A percentile compares a stretch with the other conserved stretches of the same genome.
phyloP scores from a whole-genome alignment of 2,329 filamentous ascomycete species.

The Colletotrichum chlorophyti region DNA sequence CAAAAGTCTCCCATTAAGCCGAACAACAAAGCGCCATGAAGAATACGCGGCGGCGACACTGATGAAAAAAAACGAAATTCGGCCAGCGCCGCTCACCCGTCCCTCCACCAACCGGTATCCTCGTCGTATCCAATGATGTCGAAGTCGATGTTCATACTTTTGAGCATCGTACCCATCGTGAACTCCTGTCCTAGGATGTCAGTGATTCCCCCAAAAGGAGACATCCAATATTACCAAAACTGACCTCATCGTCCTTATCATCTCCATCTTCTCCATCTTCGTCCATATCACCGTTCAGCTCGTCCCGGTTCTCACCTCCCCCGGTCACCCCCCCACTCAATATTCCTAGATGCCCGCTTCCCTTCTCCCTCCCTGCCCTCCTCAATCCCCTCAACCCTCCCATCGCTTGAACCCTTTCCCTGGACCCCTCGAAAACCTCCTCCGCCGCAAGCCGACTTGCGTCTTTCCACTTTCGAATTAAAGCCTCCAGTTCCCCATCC shows the following conservation, averaged over 20 bases:
- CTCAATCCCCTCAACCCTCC: conserved; percentile 18
- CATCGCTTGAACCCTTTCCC: conserved; percentile 15
- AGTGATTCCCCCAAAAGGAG: background rate
- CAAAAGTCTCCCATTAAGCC: too few species aligned
- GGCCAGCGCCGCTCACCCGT: conserved; percentile 22
- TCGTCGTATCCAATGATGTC: conserved; percentile 31
- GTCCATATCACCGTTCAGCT: background rate
- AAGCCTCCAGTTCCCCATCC: conserved; percentile 15
- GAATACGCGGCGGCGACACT: too few species aligned
- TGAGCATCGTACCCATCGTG: conserved; percentile 30
- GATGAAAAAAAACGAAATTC: too few species aligned
- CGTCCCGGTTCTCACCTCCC: background rate
- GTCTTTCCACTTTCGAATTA: conserved; percentile 28
- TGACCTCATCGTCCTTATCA: conserved; percentile 4
- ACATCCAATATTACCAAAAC: background rate
- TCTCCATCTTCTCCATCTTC: background rate
- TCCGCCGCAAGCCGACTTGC: conserved; percentile 28
- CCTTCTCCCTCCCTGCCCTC: conserved; percentile 19
- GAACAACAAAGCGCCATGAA: too few species aligned
- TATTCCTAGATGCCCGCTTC: background rate
- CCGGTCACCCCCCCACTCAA: background rate
- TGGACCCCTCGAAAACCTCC: conserved; percentile 24
- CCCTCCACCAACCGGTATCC: conserved; percentile 25
- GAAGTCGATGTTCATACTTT: conserved; percentile 28
- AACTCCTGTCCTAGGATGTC: conserved; percentile 23